A percentile compares a stretch with the other conserved stretches of the same genome.
phyloP scores from a whole-genome alignment of 2,329 filamentous ascomycete species.

The Domatiomyces globalis region DNA sequence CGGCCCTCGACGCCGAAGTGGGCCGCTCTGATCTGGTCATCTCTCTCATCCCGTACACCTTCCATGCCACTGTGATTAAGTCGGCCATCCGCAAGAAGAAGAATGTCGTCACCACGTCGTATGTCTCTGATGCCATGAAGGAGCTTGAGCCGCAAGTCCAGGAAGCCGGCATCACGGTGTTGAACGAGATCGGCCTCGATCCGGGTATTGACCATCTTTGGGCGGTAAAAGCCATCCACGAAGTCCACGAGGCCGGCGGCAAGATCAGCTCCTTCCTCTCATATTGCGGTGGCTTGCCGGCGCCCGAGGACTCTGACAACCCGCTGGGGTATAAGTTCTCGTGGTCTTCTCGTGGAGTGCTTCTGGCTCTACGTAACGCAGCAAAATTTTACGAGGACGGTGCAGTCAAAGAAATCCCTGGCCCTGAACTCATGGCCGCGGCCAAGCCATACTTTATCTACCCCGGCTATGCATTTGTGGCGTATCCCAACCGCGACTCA shows the following conservation, averaged over 20 bases:
- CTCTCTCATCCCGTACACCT: conserved; percentile 79
- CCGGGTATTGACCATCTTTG: conserved; percentile 42
- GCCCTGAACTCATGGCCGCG: conserved; percentile 62
- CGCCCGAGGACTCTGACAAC: conserved; percentile 55
- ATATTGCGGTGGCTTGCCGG: conserved; percentile 70
- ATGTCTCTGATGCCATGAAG: conserved; percentile 83
- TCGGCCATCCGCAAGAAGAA: conserved; percentile 86
- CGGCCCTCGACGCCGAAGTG: conserved; percentile 66
- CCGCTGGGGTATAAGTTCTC: conserved; percentile 90
- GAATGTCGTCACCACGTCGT: conserved; percentile 88
- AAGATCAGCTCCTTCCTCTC: conserved; percentile 70
- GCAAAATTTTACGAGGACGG: conserved; percentile 73
- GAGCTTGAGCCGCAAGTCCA: conserved; percentile 73
- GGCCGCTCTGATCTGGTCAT: conserved; percentile 68
- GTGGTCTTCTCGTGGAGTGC: conserved; percentile 65
- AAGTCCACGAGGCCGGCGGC: conserved; percentile 75
- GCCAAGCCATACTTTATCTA: conserved; percentile 88
- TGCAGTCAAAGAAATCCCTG: conserved; percentile 52
- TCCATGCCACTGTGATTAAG: conserved; percentile 82
- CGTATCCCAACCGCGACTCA: conserved; percentile 85
- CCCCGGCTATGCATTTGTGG: conserved; percentile 76
- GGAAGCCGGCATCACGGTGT: conserved; percentile 85
- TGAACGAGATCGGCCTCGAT: conserved; percentile 81
- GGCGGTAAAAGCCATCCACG: conserved; percentile 73
- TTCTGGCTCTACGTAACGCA: conserved; percentile 74